A percentile compares a stretch with the other conserved stretches of the same genome.
phyloP scores from a whole-genome alignment of 108 stramenopile species.

The Nitzschia sp. region DNA sequence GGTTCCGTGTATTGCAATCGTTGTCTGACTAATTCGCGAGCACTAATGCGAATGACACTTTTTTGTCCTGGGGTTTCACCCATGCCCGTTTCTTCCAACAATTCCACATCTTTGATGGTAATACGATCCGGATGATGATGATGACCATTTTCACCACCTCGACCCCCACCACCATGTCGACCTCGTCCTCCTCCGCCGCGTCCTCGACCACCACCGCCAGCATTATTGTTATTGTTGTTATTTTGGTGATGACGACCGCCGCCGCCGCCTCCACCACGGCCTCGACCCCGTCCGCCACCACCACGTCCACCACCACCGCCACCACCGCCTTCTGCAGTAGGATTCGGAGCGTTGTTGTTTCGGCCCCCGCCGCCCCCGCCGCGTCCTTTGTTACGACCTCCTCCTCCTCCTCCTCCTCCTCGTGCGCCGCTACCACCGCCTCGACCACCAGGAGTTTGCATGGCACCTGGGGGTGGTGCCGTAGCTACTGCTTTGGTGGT shows the following conservation, averaged over 20 bases:
- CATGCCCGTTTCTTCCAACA: conserved; percentile 54
- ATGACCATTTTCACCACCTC: conserved; percentile 22
- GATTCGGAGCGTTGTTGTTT: conserved; percentile 21
- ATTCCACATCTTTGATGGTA: conserved; percentile 29
- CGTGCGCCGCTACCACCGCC: background rate
- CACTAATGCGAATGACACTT: conserved; percentile 59
- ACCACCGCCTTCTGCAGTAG: conserved; percentile 22
- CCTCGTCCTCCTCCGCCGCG: conserved; percentile 31
- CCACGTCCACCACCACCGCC: conserved; percentile 7
- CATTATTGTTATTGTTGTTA: conserved; percentile 21
- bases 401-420: conserved; percentile 4
- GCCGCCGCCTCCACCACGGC: conserved; percentile 34
- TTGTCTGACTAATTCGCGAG: conserved; percentile 48
- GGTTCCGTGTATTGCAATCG: conserved; percentile 65
- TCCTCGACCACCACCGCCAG: conserved; percentile 9
- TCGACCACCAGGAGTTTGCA: background rate
- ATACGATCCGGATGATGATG: conserved; percentile 17
- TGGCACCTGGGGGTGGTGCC: conserved; percentile 26
- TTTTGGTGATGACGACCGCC: conserved; percentile 3
- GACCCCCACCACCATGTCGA: conserved; percentile 31
- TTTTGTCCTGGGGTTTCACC: conserved; percentile 58
- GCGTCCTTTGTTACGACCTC: background rate
- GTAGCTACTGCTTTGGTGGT: conserved; percentile 30
- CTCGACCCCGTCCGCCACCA: conserved; percentile 30
- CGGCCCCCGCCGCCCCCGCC: conserved; percentile 12